Evolutionary conservation across 2,329 filamentous ascomycete genomes (phyloP).

Genomic region (Aschersonia sp.): DNA sequence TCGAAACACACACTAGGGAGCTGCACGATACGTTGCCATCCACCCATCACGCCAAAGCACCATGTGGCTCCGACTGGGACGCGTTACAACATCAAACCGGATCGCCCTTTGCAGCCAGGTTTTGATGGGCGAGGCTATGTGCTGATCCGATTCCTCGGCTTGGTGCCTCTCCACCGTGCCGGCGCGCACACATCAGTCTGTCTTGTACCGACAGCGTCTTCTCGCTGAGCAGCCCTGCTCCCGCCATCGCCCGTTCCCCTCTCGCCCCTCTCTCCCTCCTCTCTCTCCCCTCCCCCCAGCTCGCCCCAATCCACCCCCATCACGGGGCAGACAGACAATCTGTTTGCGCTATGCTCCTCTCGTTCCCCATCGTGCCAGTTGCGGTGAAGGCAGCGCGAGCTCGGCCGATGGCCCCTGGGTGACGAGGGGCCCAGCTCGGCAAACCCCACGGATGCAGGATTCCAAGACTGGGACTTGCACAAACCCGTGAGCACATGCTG

Average conservation of each 20-base stretch:
- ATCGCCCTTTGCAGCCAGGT: neutral
- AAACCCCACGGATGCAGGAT: neutral
- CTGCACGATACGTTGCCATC: neutral
- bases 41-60: neutral
- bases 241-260: too few species aligned
- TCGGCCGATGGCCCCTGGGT: too few species aligned
- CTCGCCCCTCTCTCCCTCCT: too few species aligned
- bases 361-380: neutral
- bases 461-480: neutral
- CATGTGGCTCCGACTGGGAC: slow-evolving; percentile 1
- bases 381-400: neutral
- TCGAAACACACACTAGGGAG: neutral
- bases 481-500: neutral
- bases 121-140: too few species aligned
- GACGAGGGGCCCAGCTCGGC: too few species aligned
- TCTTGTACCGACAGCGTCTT: neutral
- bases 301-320: neutral
- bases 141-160: neutral
- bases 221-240: too few species aligned
- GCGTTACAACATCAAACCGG: slow-evolving; percentile 1
- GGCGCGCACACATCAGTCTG: neutral
- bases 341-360: neutral
- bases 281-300: too few species aligned
- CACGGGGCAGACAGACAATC: neutral
- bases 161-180: neutral